Evolutionary conservation across 2,329 filamentous ascomycete species (phyloP), one percentile per base, ranked within the genome.

Genomic region (Eutypa lata): DNA sequence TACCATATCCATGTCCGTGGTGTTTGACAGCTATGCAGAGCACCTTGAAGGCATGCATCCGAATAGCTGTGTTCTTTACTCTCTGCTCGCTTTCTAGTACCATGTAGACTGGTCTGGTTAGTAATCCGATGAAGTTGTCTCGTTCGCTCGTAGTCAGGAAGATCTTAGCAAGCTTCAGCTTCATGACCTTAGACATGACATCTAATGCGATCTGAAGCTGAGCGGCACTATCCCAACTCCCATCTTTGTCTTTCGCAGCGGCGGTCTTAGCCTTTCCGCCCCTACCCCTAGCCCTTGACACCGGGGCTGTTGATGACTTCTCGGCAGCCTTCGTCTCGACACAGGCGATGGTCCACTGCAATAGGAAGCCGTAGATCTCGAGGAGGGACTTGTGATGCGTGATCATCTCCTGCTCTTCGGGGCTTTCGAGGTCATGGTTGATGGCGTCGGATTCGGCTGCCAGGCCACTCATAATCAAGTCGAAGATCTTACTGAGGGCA

Each of bases 31-130:
- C 92, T 62, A 97, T 90, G 67, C 94, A 99, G 7, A 99, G 77
- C 19, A 97, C 91, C 71, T 96, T 96, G 79, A 97, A 99, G 53
- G 89, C 90, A 73, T 97, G 92, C 90, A 97, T 97, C 47, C 92
- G 86, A 56, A 97, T 93, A 4, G 88, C 78, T 24, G 87, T 94
- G 64, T 82, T 89, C 77, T 97, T 99, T 59, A 92, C 88, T 56
- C 94, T 84, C 67, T 92, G 87, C 71, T 99, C 94, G 70, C 89
- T 97, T 74, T 99, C 94, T 42, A 99, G 78, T 22, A 99, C 83
- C 72, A 97, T 84, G 71, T 97, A 99, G 11, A 96, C 89, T 1
- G 94, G 92, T 38, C 94, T 83, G 0, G 94, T 97, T 61, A 99
- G 88, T 0, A 99, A 79, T 50, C 89, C 86, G 56, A 99, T 88